Evolutionary conservation across 1,139 yeast species (phyloP).

Genomic region (Saccharomyces hybrid): DNA sequence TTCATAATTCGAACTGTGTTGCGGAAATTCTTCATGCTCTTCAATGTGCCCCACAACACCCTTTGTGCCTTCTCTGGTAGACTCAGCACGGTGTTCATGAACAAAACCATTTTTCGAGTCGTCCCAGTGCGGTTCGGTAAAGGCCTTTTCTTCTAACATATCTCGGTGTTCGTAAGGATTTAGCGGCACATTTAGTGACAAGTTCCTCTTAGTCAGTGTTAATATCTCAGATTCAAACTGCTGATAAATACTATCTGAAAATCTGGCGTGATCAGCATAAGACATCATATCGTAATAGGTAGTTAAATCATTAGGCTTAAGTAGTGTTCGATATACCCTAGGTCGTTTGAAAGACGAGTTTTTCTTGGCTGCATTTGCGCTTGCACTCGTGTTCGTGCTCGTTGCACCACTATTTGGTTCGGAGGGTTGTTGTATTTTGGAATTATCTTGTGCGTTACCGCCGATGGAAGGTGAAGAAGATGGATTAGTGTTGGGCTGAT

Average conservation of each 20-base stretch:
- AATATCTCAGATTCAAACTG: conserved; percentile 76
- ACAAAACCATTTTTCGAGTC: conserved; percentile 35
- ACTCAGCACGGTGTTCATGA: conserved; percentile 45
- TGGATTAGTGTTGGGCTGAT: conserved; percentile 6
- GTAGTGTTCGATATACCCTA: conserved; percentile 64
- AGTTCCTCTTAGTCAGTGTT: conserved; percentile 65
- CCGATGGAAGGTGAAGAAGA: not conserved
- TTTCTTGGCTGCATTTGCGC: conserved; percentile 2
- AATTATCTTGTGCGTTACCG: not conserved
- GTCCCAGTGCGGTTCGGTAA: conserved; percentile 41
- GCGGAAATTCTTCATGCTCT: conserved; percentile 58
- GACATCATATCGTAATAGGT: conserved; percentile 78
- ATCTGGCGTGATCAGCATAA: conserved; percentile 73
- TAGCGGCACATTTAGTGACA: conserved; percentile 65
- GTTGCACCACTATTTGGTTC: conserved; percentile 4
- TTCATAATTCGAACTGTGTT: conserved; percentile 82
- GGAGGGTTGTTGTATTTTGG: conserved; percentile 2
- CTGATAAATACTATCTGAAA: conserved; percentile 50
- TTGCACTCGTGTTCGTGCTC: not conserved
- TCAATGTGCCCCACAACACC: conserved; percentile 40
- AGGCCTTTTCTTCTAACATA: conserved; percentile 40
- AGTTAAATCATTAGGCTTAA: conserved; percentile 75
- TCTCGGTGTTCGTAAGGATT: conserved; percentile 52
- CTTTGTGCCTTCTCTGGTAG: conserved; percentile 38
- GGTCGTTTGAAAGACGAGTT: conserved; percentile 39